Base-by-base conservation (phyloP, 108 stramenopile species). In the Skeletonema marinoi region DNA sequence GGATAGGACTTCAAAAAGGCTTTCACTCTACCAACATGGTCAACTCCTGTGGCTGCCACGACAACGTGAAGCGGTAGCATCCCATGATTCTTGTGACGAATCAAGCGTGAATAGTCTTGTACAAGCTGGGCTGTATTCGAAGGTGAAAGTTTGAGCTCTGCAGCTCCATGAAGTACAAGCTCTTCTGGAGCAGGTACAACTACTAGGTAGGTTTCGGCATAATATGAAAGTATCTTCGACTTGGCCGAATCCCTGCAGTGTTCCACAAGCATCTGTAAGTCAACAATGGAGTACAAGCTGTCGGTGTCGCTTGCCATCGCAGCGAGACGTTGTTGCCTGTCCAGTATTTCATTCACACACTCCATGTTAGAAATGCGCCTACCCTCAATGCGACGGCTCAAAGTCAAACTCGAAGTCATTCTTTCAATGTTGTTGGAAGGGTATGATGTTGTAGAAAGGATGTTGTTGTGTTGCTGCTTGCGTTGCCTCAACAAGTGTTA, bases 201-300 rank as follows among this genome's bases (percentile, higher is more conserved):
- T 17, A 42, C 7, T 1, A 31, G 16, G 60, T 75, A 56, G 11
- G 35, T 25, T 32, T 71, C 56, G 29, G 39, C 16, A 46, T 78
- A 78, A 36, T 36, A 56, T 30, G 56, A 50, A 60, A 72, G 56
- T 8, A 79, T 63, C 39, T 72, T 62, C 8, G 19, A 6, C 38
- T 61, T 66, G 6, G 78, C 71, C 13, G 60, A 66, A 62, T 59
- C 50, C 46, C 46, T 72, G 4, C 44, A 63, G 58, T 39, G 60
- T 3, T 73, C 71, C 25, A 79, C 73, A 19, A 72, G 48, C 71
- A 72, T 78, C 0, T 71, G 78, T 31, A 78, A 48, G 29, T 77
- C 76, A 19, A 41, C 66, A 39, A 65, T 36, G 10, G 62, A 65
- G 41, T 72, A 79, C 19, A 79, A 73, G 48, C 67, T 68, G 32